Conservation (phyloP, 2,329 filamentous ascomycete genomes). For the Triangularia setosa region DNA sequence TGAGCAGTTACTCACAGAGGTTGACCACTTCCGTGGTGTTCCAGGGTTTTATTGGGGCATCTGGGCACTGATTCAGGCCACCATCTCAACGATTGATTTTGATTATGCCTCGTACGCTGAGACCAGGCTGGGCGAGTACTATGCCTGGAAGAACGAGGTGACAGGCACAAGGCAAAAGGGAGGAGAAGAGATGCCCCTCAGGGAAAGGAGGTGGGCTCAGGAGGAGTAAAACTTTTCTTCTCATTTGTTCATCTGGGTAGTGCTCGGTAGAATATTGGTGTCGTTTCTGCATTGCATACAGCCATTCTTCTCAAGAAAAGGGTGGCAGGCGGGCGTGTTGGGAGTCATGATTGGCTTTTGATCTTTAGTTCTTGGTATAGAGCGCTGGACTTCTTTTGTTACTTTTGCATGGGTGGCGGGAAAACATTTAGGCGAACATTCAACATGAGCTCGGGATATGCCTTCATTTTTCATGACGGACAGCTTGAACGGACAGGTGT, state of each 20-base stretch:
- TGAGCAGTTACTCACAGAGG: constrained; percentile 68
- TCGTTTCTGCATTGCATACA: neutral
- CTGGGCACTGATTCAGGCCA: constrained; percentile 92
- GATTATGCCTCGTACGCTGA: constrained; percentile 94
- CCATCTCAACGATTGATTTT: constrained; percentile 92
- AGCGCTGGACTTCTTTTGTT: constrained; percentile 1
- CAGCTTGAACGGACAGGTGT: constrained; percentile 3
- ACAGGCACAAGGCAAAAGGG: constrained; percentile 54
- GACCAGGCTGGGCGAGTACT: constrained; percentile 82
- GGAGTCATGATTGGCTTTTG: constrained; percentile 1
- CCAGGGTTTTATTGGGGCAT: constrained; percentile 92
- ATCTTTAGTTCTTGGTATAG: neutral
- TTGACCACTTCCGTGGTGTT: constrained; percentile 82
- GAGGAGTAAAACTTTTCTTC: constrained; percentile 28
- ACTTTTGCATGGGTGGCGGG: constrained; percentile 13
- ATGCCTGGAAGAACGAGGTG: constrained; percentile 77
- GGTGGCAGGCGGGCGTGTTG: neutral
- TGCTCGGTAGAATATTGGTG: neutral
- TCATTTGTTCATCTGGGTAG: neutral
- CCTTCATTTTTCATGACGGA: constrained; percentile 1
- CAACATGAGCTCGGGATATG: constrained; percentile 25
- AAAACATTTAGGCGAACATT: constrained; percentile 21
- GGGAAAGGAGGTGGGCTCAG: constrained; percentile 78
- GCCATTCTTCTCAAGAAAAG: neutral
- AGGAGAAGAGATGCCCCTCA: constrained; percentile 61